Percentiles rank a stretch among this genome's conserved stretches.
Conservation (phyloP, 257 asterid genomes). For the Catharanthus roseus region DNA sequence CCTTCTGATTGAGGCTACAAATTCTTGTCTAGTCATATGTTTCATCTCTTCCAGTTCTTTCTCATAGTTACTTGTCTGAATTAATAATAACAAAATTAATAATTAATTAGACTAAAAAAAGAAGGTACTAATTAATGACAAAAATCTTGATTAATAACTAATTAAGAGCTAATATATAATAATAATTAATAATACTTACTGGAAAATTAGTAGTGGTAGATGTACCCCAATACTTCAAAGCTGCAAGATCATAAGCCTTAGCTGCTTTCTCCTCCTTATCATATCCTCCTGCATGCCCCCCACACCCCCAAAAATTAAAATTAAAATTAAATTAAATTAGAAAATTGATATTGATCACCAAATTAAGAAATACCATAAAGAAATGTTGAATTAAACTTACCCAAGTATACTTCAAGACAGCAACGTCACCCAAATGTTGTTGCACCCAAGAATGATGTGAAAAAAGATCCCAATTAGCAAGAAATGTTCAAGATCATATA, state of each 20-base stretch:
- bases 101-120: too few species aligned
- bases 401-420: constrained; percentile 56
- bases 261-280: constrained; percentile 98
- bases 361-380: not conserved
- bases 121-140: too few species aligned
- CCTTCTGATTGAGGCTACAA: constrained; percentile 94
- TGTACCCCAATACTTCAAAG: constrained; percentile 92
- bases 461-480: not conserved
- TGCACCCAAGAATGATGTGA: constrained; percentile 1
- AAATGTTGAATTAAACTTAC: constrained; percentile 33
- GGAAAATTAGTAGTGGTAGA: constrained; percentile 93
- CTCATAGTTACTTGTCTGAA: constrained; percentile 81
- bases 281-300: constrained; percentile 94
- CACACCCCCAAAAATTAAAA: too few species aligned
- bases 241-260: constrained; percentile 88
- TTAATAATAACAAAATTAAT: not conserved
- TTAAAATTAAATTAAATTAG: not conserved
- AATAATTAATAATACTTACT: constrained; percentile 23
- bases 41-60: constrained; percentile 93
- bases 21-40: constrained; percentile 92
- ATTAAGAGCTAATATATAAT: too few species aligned
- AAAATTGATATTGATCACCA: not conserved
- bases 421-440: not conserved
- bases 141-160: too few species aligned
- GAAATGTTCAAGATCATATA: not conserved